Base-by-base conservation (phyloP, 306 rosid species). In the Astragalus glycyphyllos region DNA sequence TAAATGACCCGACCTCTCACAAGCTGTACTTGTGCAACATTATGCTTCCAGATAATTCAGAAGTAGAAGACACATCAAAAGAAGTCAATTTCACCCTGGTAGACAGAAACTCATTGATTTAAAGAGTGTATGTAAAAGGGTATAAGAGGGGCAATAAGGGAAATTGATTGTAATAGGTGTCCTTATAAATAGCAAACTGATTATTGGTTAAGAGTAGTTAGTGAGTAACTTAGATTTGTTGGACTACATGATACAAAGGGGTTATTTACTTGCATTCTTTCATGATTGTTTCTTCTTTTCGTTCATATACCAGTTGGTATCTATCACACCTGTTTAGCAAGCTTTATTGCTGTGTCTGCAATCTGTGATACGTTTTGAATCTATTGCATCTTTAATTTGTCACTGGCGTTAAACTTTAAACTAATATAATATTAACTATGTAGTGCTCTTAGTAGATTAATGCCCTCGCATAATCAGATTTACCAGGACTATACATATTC, bases 381-480 rank as follows among this genome's bases (percentile, higher is more conserved):
- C 40, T 69, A 7, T 5, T 47, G 48, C 14, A 46, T 80, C 50
- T 53, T 45, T 44, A 50, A 1, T 79, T 51, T 51, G 48, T 17
- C 32, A 15, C 23, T 35, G 26, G 11, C 7, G 6, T 35, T 31
- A 16, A 60, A 72, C 11, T 59, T 59, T 53, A 13, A n/a, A 44
- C 48, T 15, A 31, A 20, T 54, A 58, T 59, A 16, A 12, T 68
- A 56, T 46, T 37, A 57, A 10, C 12, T 77, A 4, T 41, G 11
- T 57, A 49, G 44, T 64, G 66, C 8, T 66, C 74, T 11, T 50
- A 15, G 31, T 64, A 41, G 20, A 31, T 40, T 50, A 64, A 32
- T 66, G 62, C 31, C 26, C 7, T 53, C 10, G 8, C 11, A 0
- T 38, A 35, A 71, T 55, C 68, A 37, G 11, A 63, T 69, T 65